Evolutionary conservation across 345 rosid species (phyloP).

Genomic region (Atalantia buxifolia): DNA sequence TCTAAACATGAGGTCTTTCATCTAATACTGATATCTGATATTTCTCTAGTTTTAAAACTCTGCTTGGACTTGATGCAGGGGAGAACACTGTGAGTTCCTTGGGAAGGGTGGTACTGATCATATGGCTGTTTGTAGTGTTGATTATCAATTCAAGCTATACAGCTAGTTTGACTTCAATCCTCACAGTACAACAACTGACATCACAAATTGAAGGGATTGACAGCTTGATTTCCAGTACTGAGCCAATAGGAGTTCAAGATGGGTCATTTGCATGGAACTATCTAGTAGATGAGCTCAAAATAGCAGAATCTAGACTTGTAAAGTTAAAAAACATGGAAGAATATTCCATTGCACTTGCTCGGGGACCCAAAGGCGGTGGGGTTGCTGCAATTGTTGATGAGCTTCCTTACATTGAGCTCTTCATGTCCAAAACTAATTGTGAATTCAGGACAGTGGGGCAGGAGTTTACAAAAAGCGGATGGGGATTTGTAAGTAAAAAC

Average conservation of each 20-base stretch:
- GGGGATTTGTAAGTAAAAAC: slow-evolving; percentile 87
- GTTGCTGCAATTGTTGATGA: slow-evolving; percentile 96
- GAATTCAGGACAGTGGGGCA: slow-evolving; percentile 72
- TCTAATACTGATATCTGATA: background rate
- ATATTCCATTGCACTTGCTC: slow-evolving; percentile 48
- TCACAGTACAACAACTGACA: slow-evolving; percentile 81
- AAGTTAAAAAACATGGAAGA: slow-evolving; percentile 46
- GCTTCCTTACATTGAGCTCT: slow-evolving; percentile 83
- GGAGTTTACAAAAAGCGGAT: slow-evolving; percentile 87
- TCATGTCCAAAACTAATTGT: slow-evolving; percentile 63
- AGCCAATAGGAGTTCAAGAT: slow-evolving; percentile 82
- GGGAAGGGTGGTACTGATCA: slow-evolving; percentile 79
- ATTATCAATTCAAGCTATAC: slow-evolving; percentile 98
- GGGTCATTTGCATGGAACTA: slow-evolving; percentile 83
- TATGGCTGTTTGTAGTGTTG: slow-evolving; percentile 91
- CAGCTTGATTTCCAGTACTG: slow-evolving; percentile 53
- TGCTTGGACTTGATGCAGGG: slow-evolving; percentile 43
- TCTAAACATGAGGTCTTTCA: background rate
- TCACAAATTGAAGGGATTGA: slow-evolving; percentile 83
- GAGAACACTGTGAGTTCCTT: slow-evolving; percentile 85
- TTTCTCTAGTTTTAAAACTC: background rate
- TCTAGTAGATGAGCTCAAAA: slow-evolving; percentile 75
- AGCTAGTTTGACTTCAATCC: slow-evolving; percentile 92
- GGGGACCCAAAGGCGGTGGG: slow-evolving; percentile 65
- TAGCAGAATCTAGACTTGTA: slow-evolving; percentile 64